Percentiles rank a stretch among this genome's conserved stretches.
Evolutionary conservation across 73 alveolate genomes (phyloP).

Genomic region (Tetrahymena elliotti): DNA sequence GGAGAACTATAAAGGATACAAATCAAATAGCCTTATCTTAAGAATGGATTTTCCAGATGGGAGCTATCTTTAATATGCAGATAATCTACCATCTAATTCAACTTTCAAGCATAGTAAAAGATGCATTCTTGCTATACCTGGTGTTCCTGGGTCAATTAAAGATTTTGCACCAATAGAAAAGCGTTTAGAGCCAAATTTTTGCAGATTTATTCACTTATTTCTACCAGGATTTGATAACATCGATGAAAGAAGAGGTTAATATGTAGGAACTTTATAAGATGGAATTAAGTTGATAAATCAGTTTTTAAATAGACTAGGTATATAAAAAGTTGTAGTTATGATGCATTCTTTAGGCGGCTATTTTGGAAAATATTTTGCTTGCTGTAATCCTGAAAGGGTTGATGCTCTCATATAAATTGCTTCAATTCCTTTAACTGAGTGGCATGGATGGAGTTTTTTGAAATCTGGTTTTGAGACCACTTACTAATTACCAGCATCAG

Average conservation of each 20-base stretch:
- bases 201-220: background rate
- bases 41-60: background rate
- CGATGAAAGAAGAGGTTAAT: background rate
- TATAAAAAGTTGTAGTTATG: background rate
- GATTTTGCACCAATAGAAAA: background rate
- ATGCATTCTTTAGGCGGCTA: background rate
- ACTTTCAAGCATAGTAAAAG: background rate
- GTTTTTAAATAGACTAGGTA: background rate
- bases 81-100: background rate
- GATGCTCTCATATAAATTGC: background rate
- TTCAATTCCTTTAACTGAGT: background rate
- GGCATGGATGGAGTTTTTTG: background rate
- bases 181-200: background rate
- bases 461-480: background rate
- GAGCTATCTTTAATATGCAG: background rate
- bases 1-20: background rate
- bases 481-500: background rate
- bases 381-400: background rate
- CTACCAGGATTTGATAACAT: background rate
- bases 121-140: background rate
- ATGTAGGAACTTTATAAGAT: background rate
- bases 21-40: background rate
- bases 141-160: background rate
- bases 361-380: background rate
- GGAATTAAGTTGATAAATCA: background rate